phyloP scores from a whole-genome alignment of 371 early-diverging fungal species.

The Apophysomyces sp. region DNA sequence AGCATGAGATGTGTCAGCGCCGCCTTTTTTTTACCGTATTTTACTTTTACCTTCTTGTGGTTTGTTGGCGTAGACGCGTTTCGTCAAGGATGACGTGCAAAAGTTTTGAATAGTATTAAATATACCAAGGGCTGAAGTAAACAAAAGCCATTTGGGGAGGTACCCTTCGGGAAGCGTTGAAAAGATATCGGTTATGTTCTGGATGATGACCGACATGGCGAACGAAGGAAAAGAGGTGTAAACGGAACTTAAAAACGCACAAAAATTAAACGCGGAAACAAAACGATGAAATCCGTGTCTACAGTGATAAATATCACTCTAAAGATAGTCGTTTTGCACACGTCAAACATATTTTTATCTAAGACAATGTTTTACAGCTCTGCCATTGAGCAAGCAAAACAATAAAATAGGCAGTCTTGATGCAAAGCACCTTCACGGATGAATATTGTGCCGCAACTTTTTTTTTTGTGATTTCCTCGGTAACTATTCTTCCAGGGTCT shows the following conservation, averaged over 20 bases:
- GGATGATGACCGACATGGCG: slow-evolving; percentile 20
- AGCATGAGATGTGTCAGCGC: slow-evolving; percentile 8
- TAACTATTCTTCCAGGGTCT: neutral
- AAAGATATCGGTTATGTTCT: slow-evolving; percentile 30
- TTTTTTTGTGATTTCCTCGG: neutral
- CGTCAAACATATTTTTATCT: no score
- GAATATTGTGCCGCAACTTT: neutral
- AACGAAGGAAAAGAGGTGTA: neutral
- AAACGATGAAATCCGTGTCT: no score
- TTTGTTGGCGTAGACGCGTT: slow-evolving; percentile 67
- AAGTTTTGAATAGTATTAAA: slow-evolving; percentile 80
- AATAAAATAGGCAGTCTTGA: no score
- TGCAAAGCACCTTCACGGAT: no score
- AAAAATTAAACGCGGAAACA: no score
- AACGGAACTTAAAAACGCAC: neutral
- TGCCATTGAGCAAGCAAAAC: no score
- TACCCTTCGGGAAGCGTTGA: slow-evolving; percentile 58
- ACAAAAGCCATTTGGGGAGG: slow-evolving; percentile 67
- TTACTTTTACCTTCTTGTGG: slow-evolving; percentile 51
- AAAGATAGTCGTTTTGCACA: no score
- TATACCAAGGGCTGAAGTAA: slow-evolving; percentile 69
- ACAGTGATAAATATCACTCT: no score
- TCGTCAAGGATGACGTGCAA: slow-evolving; percentile 61
- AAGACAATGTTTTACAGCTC: no score
- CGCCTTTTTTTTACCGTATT: slow-evolving; percentile 14